phyloP scores from a whole-genome alignment of 495 filamentous ascomycete species.

The Thermochaetoides thermophila region DNA sequence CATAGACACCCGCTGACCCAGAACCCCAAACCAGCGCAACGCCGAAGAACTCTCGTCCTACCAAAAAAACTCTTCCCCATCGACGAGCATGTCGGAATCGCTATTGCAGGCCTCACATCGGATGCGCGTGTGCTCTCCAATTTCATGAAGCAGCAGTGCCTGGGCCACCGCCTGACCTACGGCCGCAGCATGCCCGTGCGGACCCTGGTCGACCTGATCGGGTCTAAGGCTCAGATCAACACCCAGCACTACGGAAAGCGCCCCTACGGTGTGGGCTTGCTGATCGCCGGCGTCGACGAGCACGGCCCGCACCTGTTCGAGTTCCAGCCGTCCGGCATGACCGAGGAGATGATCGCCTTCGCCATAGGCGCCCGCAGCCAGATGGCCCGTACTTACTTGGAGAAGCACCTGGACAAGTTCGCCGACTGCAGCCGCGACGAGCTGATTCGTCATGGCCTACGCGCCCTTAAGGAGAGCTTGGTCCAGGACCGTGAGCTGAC shows the following conservation, averaged over 20 bases:
- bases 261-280: constrained; percentile 88
- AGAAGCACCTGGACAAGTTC: constrained; percentile 79
- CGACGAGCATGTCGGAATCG: constrained; percentile 88
- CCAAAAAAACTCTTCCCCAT: constrained; percentile 98
- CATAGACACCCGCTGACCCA: neutral
- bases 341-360: constrained; percentile 89
- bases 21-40: constrained; percentile 50
- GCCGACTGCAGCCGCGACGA: constrained; percentile 58
- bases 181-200: constrained; percentile 80
- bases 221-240: constrained; percentile 91
- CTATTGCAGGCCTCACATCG: constrained; percentile 91
- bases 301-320: constrained; percentile 91
- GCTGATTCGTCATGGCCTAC: constrained; percentile 76
- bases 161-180: constrained; percentile 88
- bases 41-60: constrained; percentile 99
- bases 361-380: constrained; percentile 91
- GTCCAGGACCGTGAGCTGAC: constrained; percentile 95
- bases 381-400: constrained; percentile 93
- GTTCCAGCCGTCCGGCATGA: constrained; percentile 92
- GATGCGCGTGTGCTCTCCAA: constrained; percentile 98
- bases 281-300: constrained; percentile 88
- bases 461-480: constrained; percentile 86
- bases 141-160: constrained; percentile 99
- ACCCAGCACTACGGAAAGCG: constrained; percentile 95
- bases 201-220: constrained; percentile 77